A percentile compares a stretch with the other conserved stretches of the same genome.
These are phyloP conservation scores for Wickerhamiella musiphila DNA, from an alignment of 805 yeast genomes.

Conservation along the genomic window DNA sequence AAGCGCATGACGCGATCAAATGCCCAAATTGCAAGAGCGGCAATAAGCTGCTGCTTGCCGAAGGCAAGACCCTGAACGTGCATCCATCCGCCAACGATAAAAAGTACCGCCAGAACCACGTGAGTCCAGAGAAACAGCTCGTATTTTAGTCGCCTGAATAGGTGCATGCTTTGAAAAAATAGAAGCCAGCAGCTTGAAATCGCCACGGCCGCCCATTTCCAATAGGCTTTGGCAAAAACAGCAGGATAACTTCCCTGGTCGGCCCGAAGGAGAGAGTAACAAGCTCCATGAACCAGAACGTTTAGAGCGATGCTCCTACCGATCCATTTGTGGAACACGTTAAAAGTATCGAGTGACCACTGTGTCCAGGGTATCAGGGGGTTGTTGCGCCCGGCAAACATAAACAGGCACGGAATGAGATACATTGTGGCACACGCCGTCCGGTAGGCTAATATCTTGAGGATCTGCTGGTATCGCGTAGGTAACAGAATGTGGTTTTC, in stretches of 20 bases:
- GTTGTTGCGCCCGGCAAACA: conserved; percentile 55
- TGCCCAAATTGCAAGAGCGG: conserved; percentile 43
- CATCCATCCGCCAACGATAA: conserved; percentile 41
- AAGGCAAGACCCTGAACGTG: conserved; percentile 23
- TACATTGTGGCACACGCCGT: conserved; percentile 14
- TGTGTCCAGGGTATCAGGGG: conserved; percentile 36
- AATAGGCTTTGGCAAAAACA: conserved; percentile 12
- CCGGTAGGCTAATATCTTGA: conserved; percentile 9
- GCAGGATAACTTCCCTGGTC: conserved; percentile 14
- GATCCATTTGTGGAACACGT: conserved; percentile 44
- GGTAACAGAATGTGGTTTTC: conserved; percentile 9
- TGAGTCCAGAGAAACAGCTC: conserved; percentile 44
- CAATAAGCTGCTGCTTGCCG: conserved; percentile 8
- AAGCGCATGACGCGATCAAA: conserved; percentile 44
- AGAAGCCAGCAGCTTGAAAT: conserved; percentile 28
- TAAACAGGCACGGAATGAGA: conserved; percentile 30
- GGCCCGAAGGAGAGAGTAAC: conserved; percentile 23
- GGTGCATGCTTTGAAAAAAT: conserved; percentile 31
- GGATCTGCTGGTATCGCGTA: conserved; percentile 10
- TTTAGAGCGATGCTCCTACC: conserved; percentile 36
- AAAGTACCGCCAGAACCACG: conserved; percentile 34
- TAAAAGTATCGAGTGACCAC: conserved; percentile 27
- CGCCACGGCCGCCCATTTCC: conserved; percentile 26
- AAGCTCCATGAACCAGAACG: conserved; percentile 36
- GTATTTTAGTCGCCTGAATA: conserved; percentile 35